Base-by-base conservation (phyloP, 176 grass and related monocot species). In the Sorghum bicolor region DNA sequence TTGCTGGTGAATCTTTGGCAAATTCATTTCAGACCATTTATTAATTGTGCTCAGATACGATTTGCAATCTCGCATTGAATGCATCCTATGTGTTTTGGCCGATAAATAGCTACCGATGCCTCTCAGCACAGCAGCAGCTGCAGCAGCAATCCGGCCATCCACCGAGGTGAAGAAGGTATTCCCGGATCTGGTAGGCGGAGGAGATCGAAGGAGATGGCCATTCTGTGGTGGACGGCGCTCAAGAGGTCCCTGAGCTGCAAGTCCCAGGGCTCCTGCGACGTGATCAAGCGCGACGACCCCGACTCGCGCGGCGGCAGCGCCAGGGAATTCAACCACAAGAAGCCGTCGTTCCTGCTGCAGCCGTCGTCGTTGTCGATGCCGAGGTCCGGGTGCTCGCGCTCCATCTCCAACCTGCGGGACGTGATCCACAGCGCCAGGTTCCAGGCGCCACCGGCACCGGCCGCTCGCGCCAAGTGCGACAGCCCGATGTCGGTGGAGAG, bases 381-480 rank as follows among this genome's bases (percentile, higher is more conserved):
- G 74, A 80, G 88, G 74, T 91, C 86, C 1, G 86, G 88, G 33
- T 96, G 94, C 86, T 93, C 91, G 11, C 82, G 81, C 45, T 91
- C 94, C 83, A 93, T 93, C 88, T 89, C 88, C 79, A 91, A 89
- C 84, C 88, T 96, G 66, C 76, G 84, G 55, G 91, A 93, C 77
- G 91, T 89, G 34, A 80, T 96, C 68, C 68, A 72, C 75, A 29
- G 74, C 37, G 14, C 62, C 73, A 34, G 78, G 53, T 84, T 52
- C 70, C 80, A 32, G 48, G 5, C 37, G 53, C 53, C 22, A 24
- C 8, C 22, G 15, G 72, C 62, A 55, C 50, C 50, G n/a, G 75
- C 24, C 60, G 15, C 1, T 67, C 25, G 67, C 41, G n/a, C 25
- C 26, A 47, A 25, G 4, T 86, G 82, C 20, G 74, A 66, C 22